Conservation (phyloP, 805 yeast species). For the Schwanniomyces occidentalis region DNA sequence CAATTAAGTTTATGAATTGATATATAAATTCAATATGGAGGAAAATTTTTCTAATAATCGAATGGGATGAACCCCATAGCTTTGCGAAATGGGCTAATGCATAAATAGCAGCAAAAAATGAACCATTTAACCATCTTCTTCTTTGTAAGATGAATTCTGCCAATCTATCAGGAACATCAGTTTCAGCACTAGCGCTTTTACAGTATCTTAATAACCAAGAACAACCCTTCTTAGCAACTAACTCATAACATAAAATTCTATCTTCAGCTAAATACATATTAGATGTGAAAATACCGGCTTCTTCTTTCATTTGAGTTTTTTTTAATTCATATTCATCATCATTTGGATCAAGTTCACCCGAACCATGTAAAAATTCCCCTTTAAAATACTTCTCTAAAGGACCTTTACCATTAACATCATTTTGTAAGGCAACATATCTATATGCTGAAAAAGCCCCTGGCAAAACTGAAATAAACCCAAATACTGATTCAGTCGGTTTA, state of each 20-base stretch:
- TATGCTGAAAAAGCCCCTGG: slow-evolving; percentile 74
- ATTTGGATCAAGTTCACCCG: slow-evolving; percentile 60
- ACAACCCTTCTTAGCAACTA: slow-evolving; percentile 56
- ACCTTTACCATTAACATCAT: slow-evolving; percentile 51
- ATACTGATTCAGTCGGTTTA: slow-evolving; percentile 64
- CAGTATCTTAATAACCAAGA: slow-evolving; percentile 65
- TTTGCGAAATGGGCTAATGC: slow-evolving; percentile 56
- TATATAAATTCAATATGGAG: slow-evolving; percentile 58
- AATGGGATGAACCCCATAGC: slow-evolving; percentile 56
- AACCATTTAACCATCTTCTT: slow-evolving; percentile 70
- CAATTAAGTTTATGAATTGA: slow-evolving; percentile 51
- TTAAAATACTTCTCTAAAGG: slow-evolving; percentile 68
- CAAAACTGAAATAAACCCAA: slow-evolving; percentile 63
- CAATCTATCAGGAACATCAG: slow-evolving; percentile 65
- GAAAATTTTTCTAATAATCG: slow-evolving; percentile 47
- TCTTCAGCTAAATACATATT: slow-evolving; percentile 74
- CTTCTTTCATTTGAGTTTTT: slow-evolving; percentile 35
- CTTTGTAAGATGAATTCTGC: slow-evolving; percentile 66
- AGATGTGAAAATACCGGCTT: slow-evolving; percentile 59
- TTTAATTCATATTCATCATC: slow-evolving; percentile 48
- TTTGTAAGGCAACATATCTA: slow-evolving; percentile 57
- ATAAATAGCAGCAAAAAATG: slow-evolving; percentile 65
- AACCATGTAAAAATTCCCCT: slow-evolving; percentile 59
- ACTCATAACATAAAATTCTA: slow-evolving; percentile 64
- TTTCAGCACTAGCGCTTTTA: slow-evolving; percentile 63